phyloP scores from a whole-genome alignment of 306 rosid species.

The Cyclanthera cordifolia region DNA sequence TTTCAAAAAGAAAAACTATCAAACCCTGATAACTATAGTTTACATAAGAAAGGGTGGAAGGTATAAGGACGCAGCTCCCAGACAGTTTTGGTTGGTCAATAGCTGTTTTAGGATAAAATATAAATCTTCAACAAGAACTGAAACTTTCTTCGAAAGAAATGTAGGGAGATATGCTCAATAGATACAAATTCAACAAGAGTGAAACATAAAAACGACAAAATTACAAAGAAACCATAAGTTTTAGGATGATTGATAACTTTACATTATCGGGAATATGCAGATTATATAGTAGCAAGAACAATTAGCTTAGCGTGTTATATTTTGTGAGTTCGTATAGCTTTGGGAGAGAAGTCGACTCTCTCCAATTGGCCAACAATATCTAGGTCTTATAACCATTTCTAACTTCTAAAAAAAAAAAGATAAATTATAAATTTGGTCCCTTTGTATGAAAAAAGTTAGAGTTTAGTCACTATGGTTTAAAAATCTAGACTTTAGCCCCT shows the following conservation, averaged over 20 bases:
- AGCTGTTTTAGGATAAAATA: not conserved
- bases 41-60: not conserved
- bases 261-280: not conserved
- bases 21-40: not conserved
- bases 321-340: not conserved
- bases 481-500: no score
- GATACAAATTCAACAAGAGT: not conserved
- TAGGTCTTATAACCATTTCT: no score
- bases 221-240: not conserved
- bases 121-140: not conserved
- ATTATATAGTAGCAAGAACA: not conserved
- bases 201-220: not conserved
- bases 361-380: not conserved
- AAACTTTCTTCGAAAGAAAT: no score
- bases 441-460: no score
- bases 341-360: not conserved
- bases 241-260: not conserved
- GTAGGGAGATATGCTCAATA: not conserved
- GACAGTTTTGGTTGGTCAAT: not conserved
- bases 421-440: no score
- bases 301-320: not conserved
- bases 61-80: not conserved
- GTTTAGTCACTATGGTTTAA: no score
- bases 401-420: no score
- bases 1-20: not conserved